Base-by-base conservation (phyloP, 192 early-diverging fungal species). In the Entomortierella chlamydospora region DNA sequence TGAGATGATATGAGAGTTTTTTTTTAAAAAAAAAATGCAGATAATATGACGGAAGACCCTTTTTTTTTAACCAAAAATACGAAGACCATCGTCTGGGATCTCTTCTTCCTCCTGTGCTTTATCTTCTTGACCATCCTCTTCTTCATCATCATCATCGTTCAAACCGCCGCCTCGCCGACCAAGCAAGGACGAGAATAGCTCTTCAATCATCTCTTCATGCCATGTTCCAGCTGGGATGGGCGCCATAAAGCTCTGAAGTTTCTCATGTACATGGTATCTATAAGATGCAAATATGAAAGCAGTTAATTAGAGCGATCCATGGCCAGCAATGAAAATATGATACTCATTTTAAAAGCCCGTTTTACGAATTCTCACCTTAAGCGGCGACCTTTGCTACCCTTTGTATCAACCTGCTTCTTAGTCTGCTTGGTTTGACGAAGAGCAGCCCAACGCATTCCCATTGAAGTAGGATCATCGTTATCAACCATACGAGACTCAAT, bases 231-330 rank as follows among this genome's bases (percentile, higher is more conserved):
- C 69, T 28, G 96, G 94, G 56, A 95, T 88, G 18, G 97, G 94
- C 5, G 93, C 92, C 96, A 99, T 99, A 82, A 96, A 99, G 82
- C 95, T 97, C 76, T 94, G 93, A 18, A 99, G 81, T 69, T 98
- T 99, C 65, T 99, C 97, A 67, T 97, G 94, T n/a, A 96, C 91
- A 64, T 97, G 92, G 82, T 95, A 99, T 70, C 87, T 88, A 81
- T 50, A 55, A 20, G 45, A 47, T 17, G n/a, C n/a, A n/a, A n/a
- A 41, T 9, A 41, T 9, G 39, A 13, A 6, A 41, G 39, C 39
- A 13, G 13, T 6, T 41, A 13, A 41, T 41, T 41, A 41, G 39
- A 41, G 13, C n/a, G n/a, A n/a, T n/a, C n/a, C n/a, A n/a, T n/a
- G n/a, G n/a, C n/a, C n/a, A n/a, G n/a, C n/a, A n/a, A n/a, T n/a